Evolutionary conservation across 2,329 filamentous ascomycete species (phyloP).

Genomic region (Fusarium nodosum): DNA sequence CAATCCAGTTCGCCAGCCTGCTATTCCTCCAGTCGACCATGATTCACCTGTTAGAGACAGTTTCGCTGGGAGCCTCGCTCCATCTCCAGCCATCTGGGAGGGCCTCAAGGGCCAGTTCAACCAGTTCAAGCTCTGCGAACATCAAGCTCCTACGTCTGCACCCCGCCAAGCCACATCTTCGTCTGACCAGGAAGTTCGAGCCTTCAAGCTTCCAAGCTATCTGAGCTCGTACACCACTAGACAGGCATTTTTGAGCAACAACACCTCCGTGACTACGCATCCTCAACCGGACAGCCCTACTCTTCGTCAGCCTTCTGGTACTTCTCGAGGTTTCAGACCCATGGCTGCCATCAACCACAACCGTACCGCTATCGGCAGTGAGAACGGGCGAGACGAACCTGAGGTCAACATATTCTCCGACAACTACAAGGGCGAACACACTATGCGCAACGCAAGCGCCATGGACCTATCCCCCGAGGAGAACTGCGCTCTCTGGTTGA

Average conservation of each 20-base stretch:
- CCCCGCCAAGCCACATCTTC: neutral
- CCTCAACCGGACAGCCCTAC: neutral
- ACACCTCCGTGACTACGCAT: neutral
- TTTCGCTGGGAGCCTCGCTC: conserved; percentile 18
- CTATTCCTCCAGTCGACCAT: conserved; percentile 9
- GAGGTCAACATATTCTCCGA: conserved; percentile 47
- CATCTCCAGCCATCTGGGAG: conserved; percentile 32
- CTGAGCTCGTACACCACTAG: conserved; percentile 3
- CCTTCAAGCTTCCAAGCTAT: conserved; percentile 13
- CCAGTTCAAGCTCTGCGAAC: conserved; percentile 12
- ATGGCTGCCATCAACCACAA: conserved; percentile 41
- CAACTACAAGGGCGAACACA: conserved; percentile 57
- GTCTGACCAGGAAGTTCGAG: neutral
- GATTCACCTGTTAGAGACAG: conserved; percentile 6
- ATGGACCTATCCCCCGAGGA: conserved; percentile 50
- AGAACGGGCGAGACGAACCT: neutral
- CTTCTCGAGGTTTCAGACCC: conserved; percentile 41
- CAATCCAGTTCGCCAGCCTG: conserved; percentile 23
- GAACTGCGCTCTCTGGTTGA: conserved; percentile 68
- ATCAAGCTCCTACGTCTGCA: neutral
- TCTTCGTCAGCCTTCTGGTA: neutral
- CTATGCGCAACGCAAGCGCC: conserved; percentile 54
- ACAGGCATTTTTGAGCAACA: neutral
- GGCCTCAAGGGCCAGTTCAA: conserved; percentile 19
- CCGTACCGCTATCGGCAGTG: neutral